phyloP scores from a whole-genome alignment of 2,329 filamentous ascomycete genomes.

The Pseudogymnoascus destructans region DNA sequence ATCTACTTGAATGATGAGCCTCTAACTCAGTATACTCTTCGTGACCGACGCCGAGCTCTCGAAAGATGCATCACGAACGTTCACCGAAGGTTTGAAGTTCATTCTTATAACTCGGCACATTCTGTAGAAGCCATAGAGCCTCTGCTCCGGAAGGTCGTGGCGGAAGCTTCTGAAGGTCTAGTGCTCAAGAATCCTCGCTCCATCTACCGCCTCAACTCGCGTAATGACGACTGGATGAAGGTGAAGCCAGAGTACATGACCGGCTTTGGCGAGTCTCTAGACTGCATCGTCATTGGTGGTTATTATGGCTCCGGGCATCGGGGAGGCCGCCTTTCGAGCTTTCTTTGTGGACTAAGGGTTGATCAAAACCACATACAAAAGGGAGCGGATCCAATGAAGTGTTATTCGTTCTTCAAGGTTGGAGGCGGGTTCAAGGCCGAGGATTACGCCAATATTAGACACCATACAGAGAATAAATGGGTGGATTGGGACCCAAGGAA shows the following conservation, averaged over 20 bases:
- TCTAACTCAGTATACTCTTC: slow-evolving; percentile 69
- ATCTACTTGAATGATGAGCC: slow-evolving; percentile 72
- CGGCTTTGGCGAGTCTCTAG: slow-evolving; percentile 85
- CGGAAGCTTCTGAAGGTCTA: slow-evolving; percentile 75
- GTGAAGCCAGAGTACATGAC: slow-evolving; percentile 98
- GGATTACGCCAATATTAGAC: slow-evolving; percentile 73
- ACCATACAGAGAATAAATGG: slow-evolving; percentile 88
- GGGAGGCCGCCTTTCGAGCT: slow-evolving; percentile 72
- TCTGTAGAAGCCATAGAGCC: slow-evolving; percentile 64
- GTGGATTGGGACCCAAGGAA: slow-evolving; percentile 64
- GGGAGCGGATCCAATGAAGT: slow-evolving; percentile 53
- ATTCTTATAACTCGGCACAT: slow-evolving; percentile 54
- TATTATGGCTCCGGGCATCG: slow-evolving; percentile 83
- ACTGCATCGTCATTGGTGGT: slow-evolving; percentile 79
- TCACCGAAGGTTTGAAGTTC: slow-evolving; percentile 69
- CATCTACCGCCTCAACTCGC: slow-evolving; percentile 72
- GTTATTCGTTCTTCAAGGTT: slow-evolving; percentile 92
- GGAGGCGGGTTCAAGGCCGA: slow-evolving; percentile 81
- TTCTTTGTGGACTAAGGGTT: slow-evolving; percentile 74
- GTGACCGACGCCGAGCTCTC: slow-evolving; percentile 66
- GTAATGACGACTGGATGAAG: slow-evolving; percentile 95
- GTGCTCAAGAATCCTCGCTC: slow-evolving; percentile 90
- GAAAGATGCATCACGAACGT: slow-evolving; percentile 56
- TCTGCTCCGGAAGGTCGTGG: slow-evolving; percentile 67
- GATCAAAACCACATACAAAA: slow-evolving; percentile 51